Conservation (phyloP, 2,329 filamentous ascomycete species). For the Pseudogymnoascus sp. region DNA sequence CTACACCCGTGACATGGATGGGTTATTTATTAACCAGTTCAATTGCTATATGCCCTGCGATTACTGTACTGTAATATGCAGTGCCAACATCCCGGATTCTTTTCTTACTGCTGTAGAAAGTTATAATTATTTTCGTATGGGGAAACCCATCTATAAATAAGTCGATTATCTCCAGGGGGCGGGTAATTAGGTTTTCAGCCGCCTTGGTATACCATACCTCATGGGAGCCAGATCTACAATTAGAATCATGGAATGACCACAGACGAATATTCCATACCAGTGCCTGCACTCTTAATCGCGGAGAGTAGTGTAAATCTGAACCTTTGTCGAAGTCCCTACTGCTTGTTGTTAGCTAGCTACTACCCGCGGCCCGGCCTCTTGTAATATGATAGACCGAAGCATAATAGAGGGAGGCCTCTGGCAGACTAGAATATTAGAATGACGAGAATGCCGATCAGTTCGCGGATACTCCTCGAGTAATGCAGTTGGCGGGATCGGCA, state of each 20-base stretch:
- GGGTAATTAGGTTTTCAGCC: background rate
- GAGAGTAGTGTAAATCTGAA: too few relatives aligned
- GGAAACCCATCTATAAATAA: background rate
- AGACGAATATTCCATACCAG: too few relatives aligned
- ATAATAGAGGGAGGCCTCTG: background rate
- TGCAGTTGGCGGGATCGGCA: background rate
- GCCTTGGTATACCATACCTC: background rate
- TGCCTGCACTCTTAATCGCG: too few relatives aligned
- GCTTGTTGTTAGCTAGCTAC: too few relatives aligned
- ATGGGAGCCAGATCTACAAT: background rate
- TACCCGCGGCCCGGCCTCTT: too few relatives aligned
- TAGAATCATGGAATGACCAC: background rate
- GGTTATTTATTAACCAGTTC: background rate
- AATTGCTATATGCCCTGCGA: background rate
- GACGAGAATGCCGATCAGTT: background rate
- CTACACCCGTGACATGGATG: background rate
- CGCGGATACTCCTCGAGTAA: background rate
- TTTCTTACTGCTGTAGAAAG: background rate
- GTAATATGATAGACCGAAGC: background rate
- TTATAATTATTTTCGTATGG: background rate
- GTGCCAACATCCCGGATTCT: background rate
- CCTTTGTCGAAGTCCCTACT: too few relatives aligned
- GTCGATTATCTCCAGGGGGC: background rate
- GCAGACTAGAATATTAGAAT: background rate
- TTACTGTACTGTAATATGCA: background rate